These are phyloP conservation scores for Thraustotheca clavata DNA, from an alignment of 352 stramenopile species.

Conservation along the genomic window DNA sequence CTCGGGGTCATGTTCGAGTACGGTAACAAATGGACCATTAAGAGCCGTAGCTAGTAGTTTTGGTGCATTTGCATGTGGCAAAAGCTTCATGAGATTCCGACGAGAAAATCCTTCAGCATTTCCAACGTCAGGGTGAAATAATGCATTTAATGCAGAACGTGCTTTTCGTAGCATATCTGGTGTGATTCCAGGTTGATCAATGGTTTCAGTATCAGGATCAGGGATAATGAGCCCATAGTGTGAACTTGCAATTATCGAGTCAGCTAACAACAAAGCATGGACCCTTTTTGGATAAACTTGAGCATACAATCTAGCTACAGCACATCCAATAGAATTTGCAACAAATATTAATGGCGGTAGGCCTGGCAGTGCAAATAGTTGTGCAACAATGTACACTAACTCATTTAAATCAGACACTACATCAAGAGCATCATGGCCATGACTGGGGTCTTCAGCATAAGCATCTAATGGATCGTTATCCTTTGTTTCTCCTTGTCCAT, in stretches of 20 bases:
- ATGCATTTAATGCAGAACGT: not conserved
- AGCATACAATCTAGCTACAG: not conserved
- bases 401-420: not conserved
- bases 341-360: not conserved
- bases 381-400: not conserved
- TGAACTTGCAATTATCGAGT: not conserved
- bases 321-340: not conserved
- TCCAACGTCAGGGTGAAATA: not conserved
- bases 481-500: not conserved
- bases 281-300: not conserved
- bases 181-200: not conserved
- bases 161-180: not conserved
- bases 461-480: not conserved
- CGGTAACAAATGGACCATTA: not conserved
- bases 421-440: not conserved
- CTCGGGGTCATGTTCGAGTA: not conserved
- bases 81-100: not conserved
- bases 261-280: not conserved
- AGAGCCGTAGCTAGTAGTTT: not conserved
- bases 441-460: not conserved
- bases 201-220: not conserved
- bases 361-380: not conserved
- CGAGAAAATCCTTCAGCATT: constrained; percentile 1
- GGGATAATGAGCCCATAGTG: constrained; percentile 6
- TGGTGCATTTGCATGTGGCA: not conserved